Conservation (phyloP, 768 basidiomycete genomes). For the Auricularia sp. region DNA sequence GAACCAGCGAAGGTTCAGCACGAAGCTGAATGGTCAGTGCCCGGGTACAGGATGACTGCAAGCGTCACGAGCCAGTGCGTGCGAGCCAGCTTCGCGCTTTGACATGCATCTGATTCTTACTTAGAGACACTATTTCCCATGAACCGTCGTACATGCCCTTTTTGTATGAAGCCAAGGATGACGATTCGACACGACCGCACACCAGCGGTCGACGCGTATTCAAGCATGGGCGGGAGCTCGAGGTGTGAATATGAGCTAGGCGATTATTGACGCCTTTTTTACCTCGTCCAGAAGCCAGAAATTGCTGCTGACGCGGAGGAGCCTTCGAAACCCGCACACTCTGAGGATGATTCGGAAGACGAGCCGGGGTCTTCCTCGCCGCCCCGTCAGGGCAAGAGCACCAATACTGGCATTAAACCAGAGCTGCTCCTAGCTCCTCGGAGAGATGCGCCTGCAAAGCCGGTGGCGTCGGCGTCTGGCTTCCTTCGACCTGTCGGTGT, state of each 20-base stretch:
- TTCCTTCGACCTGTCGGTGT: conserved; percentile 1
- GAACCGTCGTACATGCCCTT: conserved; percentile 62
- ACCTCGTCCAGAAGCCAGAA: neutral
- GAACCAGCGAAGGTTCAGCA: conserved; percentile 49
- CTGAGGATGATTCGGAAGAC: too few species aligned
- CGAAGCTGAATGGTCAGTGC: conserved; percentile 56
- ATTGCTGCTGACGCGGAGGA: neutral
- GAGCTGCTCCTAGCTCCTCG: too few species aligned
- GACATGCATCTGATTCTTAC: neutral
- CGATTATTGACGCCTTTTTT: neutral
- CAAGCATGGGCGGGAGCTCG: neutral
- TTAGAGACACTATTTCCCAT: conserved; percentile 30
- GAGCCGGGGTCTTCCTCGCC: too few species aligned
- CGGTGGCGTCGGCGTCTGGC: neutral
- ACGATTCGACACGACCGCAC: neutral
- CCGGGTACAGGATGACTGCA: conserved; percentile 23
- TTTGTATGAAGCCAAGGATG: conserved; percentile 27
- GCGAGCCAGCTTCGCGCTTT: too few species aligned
- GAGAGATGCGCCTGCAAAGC: too few species aligned
- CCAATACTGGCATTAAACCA: too few species aligned
- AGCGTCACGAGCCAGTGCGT: conserved; percentile 8
- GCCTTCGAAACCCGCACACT: neutral
- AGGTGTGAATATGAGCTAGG: neutral
- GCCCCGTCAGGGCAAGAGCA: too few species aligned
- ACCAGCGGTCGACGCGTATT: neutral